Base-by-base conservation (phyloP, 2,329 filamentous ascomycete species). In the Colletotrichum musae region DNA sequence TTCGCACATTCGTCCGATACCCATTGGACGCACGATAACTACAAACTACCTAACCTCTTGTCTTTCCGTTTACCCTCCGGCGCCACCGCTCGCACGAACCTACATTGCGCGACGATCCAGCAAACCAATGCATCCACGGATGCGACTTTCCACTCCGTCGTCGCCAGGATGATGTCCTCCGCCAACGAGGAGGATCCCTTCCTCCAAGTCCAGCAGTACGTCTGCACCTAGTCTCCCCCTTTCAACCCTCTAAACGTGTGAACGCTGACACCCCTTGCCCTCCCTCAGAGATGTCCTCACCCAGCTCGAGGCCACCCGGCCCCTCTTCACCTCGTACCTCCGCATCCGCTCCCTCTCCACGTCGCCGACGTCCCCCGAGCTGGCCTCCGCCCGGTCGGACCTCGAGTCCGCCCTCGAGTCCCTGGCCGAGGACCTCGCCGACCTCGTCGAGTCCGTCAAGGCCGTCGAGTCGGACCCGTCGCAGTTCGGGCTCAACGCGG, bases 281-380 rank as follows among this genome's bases (percentile, higher is more conserved):
- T 24, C 9, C n/a, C 12, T 28, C 78, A 97, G 94, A 82, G 96
- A 99, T 83, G 94, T 98, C 74, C 91, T 97, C 73, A 84, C 91
- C 72, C 93, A 97, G 70, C 91, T 99, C 72, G 88, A 92, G 73
- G 90, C 89, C 15, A 93, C 94, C 61, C 92, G 95, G 10, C 92
- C 95, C 60, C 91, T 98, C 66, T 98, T 98, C 86, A 91, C 93
- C 72, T 98, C 95, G 16, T 99, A 97, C 85, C 89, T 97, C 51
- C 95, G 96, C 78, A 99, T 99, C 83, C 94, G 94, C 77, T 96
- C 94, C 53, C 91, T 97, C 28, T 89, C 91, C 68, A 91, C 91
- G 48, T 88, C 89, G 9, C 83, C 91, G 15, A 86, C 86, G 51
- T 95, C 93, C 18, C 94, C 94, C 13, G 96, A 99, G 79, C 93